Evolutionary conservation across 352 stramenopile species (phyloP), one percentile per base, ranked within the genome.

Genomic region (Phytopythium delawarense): DNA sequence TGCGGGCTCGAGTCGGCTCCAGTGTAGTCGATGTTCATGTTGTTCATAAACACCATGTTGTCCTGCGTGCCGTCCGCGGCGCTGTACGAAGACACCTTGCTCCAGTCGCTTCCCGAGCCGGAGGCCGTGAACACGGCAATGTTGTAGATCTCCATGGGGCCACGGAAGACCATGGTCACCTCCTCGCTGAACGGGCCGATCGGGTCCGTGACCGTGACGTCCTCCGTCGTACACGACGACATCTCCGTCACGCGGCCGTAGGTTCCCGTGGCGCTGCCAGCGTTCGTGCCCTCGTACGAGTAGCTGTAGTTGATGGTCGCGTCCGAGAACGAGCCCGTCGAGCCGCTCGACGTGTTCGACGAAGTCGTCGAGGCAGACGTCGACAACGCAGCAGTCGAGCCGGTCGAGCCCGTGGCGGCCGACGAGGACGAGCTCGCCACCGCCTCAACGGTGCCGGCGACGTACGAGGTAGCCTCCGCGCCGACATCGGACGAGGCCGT

Each of bases 1-100:
- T 88, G 78, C 18, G 78, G 78, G 23, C 77, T 82, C 37, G 72
- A 71, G 39, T 76, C 53, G 23, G 59, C 63, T 28, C 71, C 72
- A 7, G 49, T 74, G 65, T 88, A 86, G 65, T 84, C 78, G 34
- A 84, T 73, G 66, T 84, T 88, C 13, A 71, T 16, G 62, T 88
- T 88, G 66, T 79, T 86, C 72, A 88, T 81, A 56, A 88, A 86
- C 3, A 85, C 62, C 61, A 88, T 66, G 65, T 88, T 88, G 40
- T 75, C 58, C 30, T 69, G 65, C 5, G 63, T 73, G 28, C 61
- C 63, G 51, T 50, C 59, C n/a, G 61, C 61, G 13, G 62, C 62
- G 44, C 61, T 59, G 58, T 83, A 88, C 8, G 73, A 75, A 51
- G 78, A 88, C 18, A 81, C 63, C 51, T 77, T 79, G 57, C 23